A percentile compares a stretch with the other conserved stretches of the same genome.
These are phyloP conservation scores for Mariannaea sp. DNA, from an alignment of 2,329 filamentous ascomycete genomes.

Conservation along the genomic window DNA sequence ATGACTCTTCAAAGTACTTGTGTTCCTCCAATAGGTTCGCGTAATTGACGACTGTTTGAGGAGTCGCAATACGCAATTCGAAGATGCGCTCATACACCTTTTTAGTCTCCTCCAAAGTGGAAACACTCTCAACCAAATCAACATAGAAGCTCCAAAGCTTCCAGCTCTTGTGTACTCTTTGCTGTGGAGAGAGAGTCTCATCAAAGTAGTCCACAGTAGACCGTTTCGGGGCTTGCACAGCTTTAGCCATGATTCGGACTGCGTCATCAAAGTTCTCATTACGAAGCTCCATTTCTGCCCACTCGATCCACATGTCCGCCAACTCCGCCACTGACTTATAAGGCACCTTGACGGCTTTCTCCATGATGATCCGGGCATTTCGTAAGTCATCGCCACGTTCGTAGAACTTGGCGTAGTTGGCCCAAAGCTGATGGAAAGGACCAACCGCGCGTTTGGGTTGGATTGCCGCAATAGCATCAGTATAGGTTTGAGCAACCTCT, in stretches of 20 bases:
- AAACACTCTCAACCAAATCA: constrained; percentile 93
- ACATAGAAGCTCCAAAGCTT: constrained; percentile 99
- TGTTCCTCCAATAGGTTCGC: constrained; percentile 94
- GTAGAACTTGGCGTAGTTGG: constrained; percentile 97
- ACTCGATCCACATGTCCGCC: constrained; percentile 98
- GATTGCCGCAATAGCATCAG: constrained; percentile 89
- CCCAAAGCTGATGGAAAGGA: constrained; percentile 92
- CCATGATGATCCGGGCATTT: constrained; percentile 90
- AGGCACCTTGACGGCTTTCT: constrained; percentile 96
- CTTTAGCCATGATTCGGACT: constrained; percentile 94
- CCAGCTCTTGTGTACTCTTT: constrained; percentile 98
- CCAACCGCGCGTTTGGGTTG: constrained; percentile 93
- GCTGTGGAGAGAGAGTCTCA: constrained; percentile 89
- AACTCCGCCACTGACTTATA: constrained; percentile 98
- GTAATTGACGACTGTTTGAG: constrained; percentile 98
- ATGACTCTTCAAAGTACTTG: constrained; percentile 94
- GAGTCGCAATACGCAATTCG: constrained; percentile 95
- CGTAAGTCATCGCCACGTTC: constrained; percentile 83
- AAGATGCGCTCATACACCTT: constrained; percentile 98
- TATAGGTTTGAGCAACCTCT: constrained; percentile 93
- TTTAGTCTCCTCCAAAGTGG: constrained; percentile 86
- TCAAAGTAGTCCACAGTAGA: constrained; percentile 99
- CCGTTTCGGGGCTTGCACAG: constrained; percentile 92
- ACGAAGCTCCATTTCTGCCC: constrained; percentile 97
- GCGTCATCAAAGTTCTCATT: constrained; percentile 96